Percentiles rank a stretch among this genome's conserved stretches.
phyloP scores from a whole-genome alignment of 2,329 filamentous ascomycete species.

The Lasiodiplodia theobromae region DNA sequence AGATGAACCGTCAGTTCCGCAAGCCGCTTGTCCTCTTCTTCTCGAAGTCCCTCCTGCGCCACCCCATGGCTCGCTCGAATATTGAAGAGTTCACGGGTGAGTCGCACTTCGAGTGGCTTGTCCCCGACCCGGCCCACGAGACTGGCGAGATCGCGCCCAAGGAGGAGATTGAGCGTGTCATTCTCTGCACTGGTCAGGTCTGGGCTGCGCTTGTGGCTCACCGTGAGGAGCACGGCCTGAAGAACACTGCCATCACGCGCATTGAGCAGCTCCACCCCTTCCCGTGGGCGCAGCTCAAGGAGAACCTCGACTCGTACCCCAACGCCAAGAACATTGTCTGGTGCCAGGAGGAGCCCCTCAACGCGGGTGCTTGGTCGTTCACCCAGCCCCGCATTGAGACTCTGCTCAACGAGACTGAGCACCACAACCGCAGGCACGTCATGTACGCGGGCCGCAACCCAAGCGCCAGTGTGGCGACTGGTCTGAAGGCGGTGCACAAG shows the following conservation, averaged over 20 bases:
- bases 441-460: slow-evolving; percentile 96
- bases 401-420: slow-evolving; percentile 86
- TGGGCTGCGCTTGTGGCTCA: slow-evolving; percentile 91
- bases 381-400: slow-evolving; percentile 98
- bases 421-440: slow-evolving; percentile 93
- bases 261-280: slow-evolving; percentile 98
- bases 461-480: slow-evolving; percentile 91
- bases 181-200: slow-evolving; percentile 94
- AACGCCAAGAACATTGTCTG: slow-evolving; percentile 98
- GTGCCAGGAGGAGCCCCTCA: slow-evolving; percentile 97
- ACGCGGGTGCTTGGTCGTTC: slow-evolving; percentile 96
- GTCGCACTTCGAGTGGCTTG: slow-evolving; percentile 96
- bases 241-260: slow-evolving; percentile 91
- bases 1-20: slow-evolving; percentile 99
- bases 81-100: slow-evolving; percentile 92
- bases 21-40: slow-evolving; percentile 99
- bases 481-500: slow-evolving; percentile 83
- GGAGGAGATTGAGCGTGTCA: slow-evolving; percentile 90
- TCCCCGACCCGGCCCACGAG: slow-evolving; percentile 86
- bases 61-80: slow-evolving; percentile 86
- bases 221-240: slow-evolving; percentile 83
- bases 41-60: slow-evolving; percentile 94
- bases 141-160: slow-evolving; percentile 75
- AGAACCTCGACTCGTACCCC: slow-evolving; percentile 95
- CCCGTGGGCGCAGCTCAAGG: slow-evolving; percentile 95